Evolutionary conservation across 345 rosid genomes (phyloP), one percentile per base, ranked within the genome.

Genomic region (Kandelia obovata): DNA sequence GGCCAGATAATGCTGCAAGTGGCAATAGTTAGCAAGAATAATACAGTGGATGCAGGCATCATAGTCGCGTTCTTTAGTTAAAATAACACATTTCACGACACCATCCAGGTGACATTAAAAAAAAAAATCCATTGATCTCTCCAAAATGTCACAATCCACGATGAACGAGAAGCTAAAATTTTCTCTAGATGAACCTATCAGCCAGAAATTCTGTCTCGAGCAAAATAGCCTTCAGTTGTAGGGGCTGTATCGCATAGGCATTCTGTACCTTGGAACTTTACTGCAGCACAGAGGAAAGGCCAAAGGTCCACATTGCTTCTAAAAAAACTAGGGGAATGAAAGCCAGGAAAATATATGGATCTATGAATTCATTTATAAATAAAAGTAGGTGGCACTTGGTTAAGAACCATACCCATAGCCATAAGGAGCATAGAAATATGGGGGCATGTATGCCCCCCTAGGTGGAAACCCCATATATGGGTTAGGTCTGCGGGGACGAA

Each of bases 231-330:
- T 66, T 77, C 77, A 87, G 68, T 75, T 79, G 71, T 89, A 87
- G 53, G 96, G 96, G 71, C 76, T 85, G 83, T 87, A 87, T 30
- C 88, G 86, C 79, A 80, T 83, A 43, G 96, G 77, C 85, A 83
- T 73, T 69, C 92, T 81, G 68, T 71, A 84, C 77, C 90, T 84
- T 9, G 84, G 85, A 59, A 80, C 68, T 74, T 89, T 89, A 80
- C 96, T 89, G 89, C 81, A 78, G 46, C 10, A 55, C 6, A 62
- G 25, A 67, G 47, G 27, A 66, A 30, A 62, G 23, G 43, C 31
- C 27, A 2, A 55, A 30, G 23, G 26, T 21, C 39, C 43, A n/a
- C 34, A 49, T 60, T 2, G 37, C 60, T 32, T 61, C 65, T 55
- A 15, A 65, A 28, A 32, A 66, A 59, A 30, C 26, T 23, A 27